phyloP scores from a whole-genome alignment of 345 rosid species.

The Gossypium bickii region DNA sequence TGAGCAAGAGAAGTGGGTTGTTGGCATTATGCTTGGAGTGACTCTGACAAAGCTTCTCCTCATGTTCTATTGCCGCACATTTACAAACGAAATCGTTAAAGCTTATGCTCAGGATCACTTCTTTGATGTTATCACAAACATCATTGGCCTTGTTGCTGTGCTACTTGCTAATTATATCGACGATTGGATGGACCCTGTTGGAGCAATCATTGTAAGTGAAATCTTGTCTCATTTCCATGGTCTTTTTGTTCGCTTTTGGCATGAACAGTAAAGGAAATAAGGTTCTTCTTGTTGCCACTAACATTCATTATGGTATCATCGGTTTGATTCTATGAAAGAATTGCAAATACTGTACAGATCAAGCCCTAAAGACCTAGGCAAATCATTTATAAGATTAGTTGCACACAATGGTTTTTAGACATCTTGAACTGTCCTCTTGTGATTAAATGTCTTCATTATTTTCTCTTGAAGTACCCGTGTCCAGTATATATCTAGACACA shows the following conservation, averaged over 20 bases:
- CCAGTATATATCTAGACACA: too few relatives aligned
- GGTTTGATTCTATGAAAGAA: neutral
- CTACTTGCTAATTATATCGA: slow-evolving; percentile 81
- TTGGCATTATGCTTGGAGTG: slow-evolving; percentile 93
- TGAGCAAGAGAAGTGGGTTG: slow-evolving; percentile 83
- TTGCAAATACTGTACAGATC: neutral
- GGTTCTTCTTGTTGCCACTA: neutral
- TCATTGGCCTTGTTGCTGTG: slow-evolving; percentile 86
- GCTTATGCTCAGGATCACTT: slow-evolving; percentile 99
- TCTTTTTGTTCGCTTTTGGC: too few relatives aligned
- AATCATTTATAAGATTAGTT: neutral
- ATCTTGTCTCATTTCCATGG: neutral
- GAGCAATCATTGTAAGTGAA: slow-evolving; percentile 86
- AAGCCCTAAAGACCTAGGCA: neutral
- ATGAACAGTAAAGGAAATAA: neutral
- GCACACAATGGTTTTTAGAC: neutral
- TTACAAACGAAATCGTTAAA: slow-evolving; percentile 83
- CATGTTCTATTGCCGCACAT: slow-evolving; percentile 71
- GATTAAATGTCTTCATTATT: too few relatives aligned
- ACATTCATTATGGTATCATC: neutral
- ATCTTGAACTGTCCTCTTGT: neutral
- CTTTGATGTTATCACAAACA: slow-evolving; percentile 88
- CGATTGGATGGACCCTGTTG: slow-evolving; percentile 91
- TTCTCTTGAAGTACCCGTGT: too few relatives aligned
- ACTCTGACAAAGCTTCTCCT: slow-evolving; percentile 76